A percentile compares a stretch with the other conserved stretches of the same genome.
Evolutionary conservation across 331 rosid genomes (phyloP).

Genomic region (Prunus yedoensis): DNA sequence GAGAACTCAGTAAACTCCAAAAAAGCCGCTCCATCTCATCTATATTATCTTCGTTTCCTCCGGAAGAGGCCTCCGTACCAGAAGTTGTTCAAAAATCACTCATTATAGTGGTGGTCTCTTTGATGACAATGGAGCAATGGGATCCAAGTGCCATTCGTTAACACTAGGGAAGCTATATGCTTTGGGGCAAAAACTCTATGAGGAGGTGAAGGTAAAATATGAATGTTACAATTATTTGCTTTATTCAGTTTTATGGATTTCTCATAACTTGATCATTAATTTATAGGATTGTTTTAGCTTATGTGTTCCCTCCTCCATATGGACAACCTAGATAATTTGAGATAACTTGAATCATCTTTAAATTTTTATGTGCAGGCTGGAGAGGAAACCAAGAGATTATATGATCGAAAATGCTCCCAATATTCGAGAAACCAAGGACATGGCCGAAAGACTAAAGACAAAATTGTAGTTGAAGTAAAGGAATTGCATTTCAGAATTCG

Average conservation of each 20-base stretch:
- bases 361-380: constrained; percentile 13
- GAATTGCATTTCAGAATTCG: constrained; percentile 2
- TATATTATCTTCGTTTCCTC: constrained; percentile 32
- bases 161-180: constrained; percentile 24
- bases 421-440: constrained; percentile 14
- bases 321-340: not conserved
- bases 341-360: not conserved
- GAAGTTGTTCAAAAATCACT: constrained; percentile 25
- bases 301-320: too few species aligned
- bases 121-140: constrained; percentile 26
- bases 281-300: too few species aligned
- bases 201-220: constrained; percentile 29
- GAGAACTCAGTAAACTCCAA: constrained; percentile 29
- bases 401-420: constrained; percentile 26
- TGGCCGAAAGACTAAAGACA: not conserved
- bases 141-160: constrained; percentile 22
- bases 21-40: constrained; percentile 26
- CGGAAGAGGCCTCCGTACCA: constrained; percentile 19
- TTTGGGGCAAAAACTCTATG: constrained; percentile 29
- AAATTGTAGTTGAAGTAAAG: constrained; percentile 17
- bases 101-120: constrained; percentile 18
- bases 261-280: too few species aligned
- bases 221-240: not conserved
- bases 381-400: constrained; percentile 21
- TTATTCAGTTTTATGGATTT: not conserved